Percentiles rank a stretch among this genome's conserved stretches.
Evolutionary conservation across 2,329 filamentous ascomycete genomes (phyloP).

Genomic region (Ascochyta lentis): DNA sequence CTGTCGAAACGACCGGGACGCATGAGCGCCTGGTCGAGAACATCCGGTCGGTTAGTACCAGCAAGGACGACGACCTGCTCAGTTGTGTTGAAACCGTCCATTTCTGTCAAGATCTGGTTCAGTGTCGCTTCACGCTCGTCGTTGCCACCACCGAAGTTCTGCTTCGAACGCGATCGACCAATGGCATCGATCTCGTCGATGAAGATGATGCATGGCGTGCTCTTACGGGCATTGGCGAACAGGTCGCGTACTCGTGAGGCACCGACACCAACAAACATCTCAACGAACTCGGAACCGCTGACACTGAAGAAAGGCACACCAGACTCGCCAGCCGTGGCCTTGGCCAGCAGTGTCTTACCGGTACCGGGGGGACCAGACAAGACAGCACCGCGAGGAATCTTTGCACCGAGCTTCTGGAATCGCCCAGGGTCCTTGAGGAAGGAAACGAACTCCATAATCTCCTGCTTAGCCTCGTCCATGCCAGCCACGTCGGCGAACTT

Average conservation of each 20-base stretch:
- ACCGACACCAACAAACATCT: slow-evolving; percentile 99
- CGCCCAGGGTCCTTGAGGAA: slow-evolving; percentile 93
- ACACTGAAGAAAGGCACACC: slow-evolving; percentile 98
- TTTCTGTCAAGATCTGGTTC: slow-evolving; percentile 98
- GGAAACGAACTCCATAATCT: slow-evolving; percentile 99
- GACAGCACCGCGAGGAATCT: slow-evolving; percentile 96
- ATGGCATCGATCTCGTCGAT: slow-evolving; percentile 99
- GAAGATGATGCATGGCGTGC: slow-evolving; percentile 97
- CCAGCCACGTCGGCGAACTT: slow-evolving; percentile 97
- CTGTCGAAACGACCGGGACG: slow-evolving; percentile 95
- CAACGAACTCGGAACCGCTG: slow-evolving; percentile 97
- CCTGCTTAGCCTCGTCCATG: slow-evolving; percentile 96
- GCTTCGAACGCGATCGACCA: slow-evolving; percentile 85
- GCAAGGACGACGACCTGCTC: slow-evolving; percentile 97
- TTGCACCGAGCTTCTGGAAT: slow-evolving; percentile 93
- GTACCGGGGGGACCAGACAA: slow-evolving; percentile 97
- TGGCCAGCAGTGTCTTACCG: slow-evolving; percentile 95
- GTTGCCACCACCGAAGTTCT: slow-evolving; percentile 86
- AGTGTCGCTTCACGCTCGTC: slow-evolving; percentile 96
- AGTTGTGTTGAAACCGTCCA: slow-evolving; percentile 98
- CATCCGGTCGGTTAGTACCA: slow-evolving; percentile 93
- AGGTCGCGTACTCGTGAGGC: slow-evolving; percentile 93
- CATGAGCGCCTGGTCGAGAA: slow-evolving; percentile 95
- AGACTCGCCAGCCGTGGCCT: slow-evolving; percentile 96
- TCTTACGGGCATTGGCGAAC: slow-evolving; percentile 93